phyloP scores from a whole-genome alignment of 179 eudicot species.

The Monotropa hypopitys region DNA sequence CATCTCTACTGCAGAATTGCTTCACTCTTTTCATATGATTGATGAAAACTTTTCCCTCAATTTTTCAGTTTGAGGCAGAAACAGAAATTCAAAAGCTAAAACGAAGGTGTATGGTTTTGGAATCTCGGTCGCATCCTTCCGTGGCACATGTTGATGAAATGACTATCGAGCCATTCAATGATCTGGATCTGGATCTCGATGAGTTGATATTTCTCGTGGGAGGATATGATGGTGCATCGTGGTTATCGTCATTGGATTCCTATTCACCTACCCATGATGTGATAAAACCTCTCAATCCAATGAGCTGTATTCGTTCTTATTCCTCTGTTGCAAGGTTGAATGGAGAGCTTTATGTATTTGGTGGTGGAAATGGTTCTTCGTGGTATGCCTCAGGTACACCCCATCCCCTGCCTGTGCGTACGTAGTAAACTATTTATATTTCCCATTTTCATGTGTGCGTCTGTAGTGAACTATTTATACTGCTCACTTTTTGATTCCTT shows the following conservation, averaged over 20 bases:
- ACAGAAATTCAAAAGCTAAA: slow-evolving; percentile 33
- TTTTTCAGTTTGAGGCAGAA: slow-evolving; percentile 40
- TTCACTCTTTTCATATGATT: neutral
- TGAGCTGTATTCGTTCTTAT: slow-evolving; percentile 48
- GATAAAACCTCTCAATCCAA: slow-evolving; percentile 39
- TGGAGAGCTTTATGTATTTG: slow-evolving; percentile 52
- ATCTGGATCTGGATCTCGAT: slow-evolving; percentile 24
- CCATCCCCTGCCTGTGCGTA: too few relatives aligned
- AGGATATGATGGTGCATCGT: slow-evolving; percentile 62
- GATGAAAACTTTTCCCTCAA: slow-evolving; percentile 2
- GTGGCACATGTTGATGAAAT: slow-evolving; percentile 12
- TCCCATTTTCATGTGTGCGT: neutral
- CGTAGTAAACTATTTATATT: slow-evolving; percentile 1
- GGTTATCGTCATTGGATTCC: slow-evolving; percentile 46
- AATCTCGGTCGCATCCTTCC: slow-evolving; percentile 19
- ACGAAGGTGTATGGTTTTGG: slow-evolving; percentile 25
- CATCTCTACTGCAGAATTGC: neutral
- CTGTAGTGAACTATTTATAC: slow-evolving; percentile 6
- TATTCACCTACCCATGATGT: slow-evolving; percentile 52
- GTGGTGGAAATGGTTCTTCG: slow-evolving; percentile 40
- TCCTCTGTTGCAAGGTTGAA: slow-evolving; percentile 45
- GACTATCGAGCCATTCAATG: slow-evolving; percentile 17
- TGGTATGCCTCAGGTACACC: slow-evolving; percentile 89
- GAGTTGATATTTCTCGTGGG: slow-evolving; percentile 45
- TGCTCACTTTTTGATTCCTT: slow-evolving; percentile 3